Conservation (phyloP, 1,284 basidiomycete genomes). For the Tilletia horrida region DNA sequence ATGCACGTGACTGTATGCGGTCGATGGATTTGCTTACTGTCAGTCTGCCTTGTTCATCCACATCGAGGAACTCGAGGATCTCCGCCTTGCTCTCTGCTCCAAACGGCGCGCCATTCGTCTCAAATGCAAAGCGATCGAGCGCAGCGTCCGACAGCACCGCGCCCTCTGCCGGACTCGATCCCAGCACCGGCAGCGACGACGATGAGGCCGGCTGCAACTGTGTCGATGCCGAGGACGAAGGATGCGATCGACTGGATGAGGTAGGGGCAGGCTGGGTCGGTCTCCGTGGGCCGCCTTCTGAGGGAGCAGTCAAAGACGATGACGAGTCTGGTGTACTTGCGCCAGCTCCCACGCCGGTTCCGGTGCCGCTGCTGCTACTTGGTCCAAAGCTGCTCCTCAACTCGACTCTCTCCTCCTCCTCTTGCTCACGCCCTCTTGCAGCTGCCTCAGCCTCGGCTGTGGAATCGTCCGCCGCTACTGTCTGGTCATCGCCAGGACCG, state of each 20-base stretch:
- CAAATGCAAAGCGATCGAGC: constrained; percentile 5
- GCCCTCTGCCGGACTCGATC: neutral
- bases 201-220: neutral
- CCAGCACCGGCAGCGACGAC: neutral
- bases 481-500: neutral
- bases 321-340: too few relatives aligned
- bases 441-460: neutral
- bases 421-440: neutral
- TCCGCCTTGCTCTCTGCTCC: constrained; percentile 10
- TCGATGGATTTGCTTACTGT: neutral
- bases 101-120: constrained; percentile 16
- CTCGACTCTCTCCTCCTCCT: neutral
- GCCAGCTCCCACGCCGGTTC: too few relatives aligned
- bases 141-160: constrained; percentile 9
- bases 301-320: too few relatives aligned
- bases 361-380: too few relatives aligned
- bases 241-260: neutral
- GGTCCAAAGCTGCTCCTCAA: neutral
- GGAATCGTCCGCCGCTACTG: neutral
- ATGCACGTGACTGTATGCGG: neutral
- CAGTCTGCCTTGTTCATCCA: neutral
- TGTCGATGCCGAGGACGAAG: neutral
- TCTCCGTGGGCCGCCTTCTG: too few relatives aligned
- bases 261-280: too few relatives aligned
- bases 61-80: constrained; percentile 3